phyloP scores from a whole-genome alignment of 2,329 filamentous ascomycete genomes.

The Scorias spongiosa region DNA sequence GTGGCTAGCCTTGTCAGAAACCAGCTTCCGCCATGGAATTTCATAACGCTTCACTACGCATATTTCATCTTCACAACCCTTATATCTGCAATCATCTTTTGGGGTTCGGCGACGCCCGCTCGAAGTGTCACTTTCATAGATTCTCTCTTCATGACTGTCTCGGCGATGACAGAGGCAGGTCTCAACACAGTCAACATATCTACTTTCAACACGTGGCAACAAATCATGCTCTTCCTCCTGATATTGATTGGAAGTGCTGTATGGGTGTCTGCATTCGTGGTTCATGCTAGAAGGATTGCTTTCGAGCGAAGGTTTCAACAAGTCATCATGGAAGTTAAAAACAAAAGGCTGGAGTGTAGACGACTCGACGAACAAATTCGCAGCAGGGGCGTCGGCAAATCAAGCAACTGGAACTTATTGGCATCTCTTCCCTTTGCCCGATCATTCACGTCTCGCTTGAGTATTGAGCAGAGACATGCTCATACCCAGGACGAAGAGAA shows the following conservation, averaged over 20 bases:
- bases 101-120: conserved; percentile 37
- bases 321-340: conserved; percentile 30
- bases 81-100: conserved; percentile 46
- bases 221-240: conserved; percentile 47
- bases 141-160: conserved; percentile 50
- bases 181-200: conserved; percentile 53
- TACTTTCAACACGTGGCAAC: conserved; percentile 51
- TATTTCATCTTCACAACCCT: conserved; percentile 48
- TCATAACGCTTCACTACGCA: conserved; percentile 41
- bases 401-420: neutral
- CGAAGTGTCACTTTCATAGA: conserved; percentile 44
- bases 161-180: conserved; percentile 52
- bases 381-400: neutral
- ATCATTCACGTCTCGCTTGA: neutral
- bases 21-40: conserved; percentile 16
- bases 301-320: conserved; percentile 47
- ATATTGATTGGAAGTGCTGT: conserved; percentile 52
- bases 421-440: neutral
- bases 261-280: conserved; percentile 51
- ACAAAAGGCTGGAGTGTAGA: conserved; percentile 1
- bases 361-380: neutral
- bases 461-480: neutral
- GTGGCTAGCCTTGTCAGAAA: conserved; percentile 7
- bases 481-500: neutral
- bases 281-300: conserved; percentile 43